phyloP scores from a whole-genome alignment of 345 rosid species.

The Chamaenerion angustifolium region DNA sequence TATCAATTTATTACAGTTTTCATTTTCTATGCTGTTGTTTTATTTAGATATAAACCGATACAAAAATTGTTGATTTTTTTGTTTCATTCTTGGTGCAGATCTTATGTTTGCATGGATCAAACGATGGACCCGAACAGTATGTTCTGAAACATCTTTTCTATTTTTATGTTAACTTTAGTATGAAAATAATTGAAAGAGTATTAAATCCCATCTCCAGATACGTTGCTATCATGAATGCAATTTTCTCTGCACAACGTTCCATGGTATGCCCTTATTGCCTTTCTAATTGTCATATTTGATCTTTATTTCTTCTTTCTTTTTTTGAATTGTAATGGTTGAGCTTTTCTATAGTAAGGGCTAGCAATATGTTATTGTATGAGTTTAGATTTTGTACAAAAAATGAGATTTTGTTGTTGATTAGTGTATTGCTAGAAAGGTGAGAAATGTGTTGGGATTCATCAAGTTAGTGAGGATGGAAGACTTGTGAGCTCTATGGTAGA shows the following conservation, averaged over 20 bases:
- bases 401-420: no score
- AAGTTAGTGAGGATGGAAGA: no score
- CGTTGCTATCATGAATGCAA: slow-evolving; percentile 92
- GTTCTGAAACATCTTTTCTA: slow-evolving; percentile 14
- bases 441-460: no score
- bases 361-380: no score
- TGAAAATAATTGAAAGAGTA: slow-evolving; percentile 8
- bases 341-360: no score
- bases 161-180: slow-evolving; percentile 5
- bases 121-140: slow-evolving; percentile 96
- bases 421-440: no score
- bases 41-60: neutral
- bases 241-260: slow-evolving; percentile 86
- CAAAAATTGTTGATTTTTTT: neutral
- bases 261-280: slow-evolving; percentile 31
- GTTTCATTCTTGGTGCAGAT: slow-evolving; percentile 33
- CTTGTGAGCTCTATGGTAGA: no score
- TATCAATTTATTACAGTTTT: neutral
- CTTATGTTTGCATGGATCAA: slow-evolving; percentile 94
- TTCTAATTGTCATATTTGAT: neutral
- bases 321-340: no score
- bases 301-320: slow-evolving; percentile 1
- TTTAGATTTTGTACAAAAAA: no score
- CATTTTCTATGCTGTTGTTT: neutral
- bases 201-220: slow-evolving; percentile 37